phyloP scores from a whole-genome alignment of 345 rosid genomes.

The Toxicodendron radicans region DNA sequence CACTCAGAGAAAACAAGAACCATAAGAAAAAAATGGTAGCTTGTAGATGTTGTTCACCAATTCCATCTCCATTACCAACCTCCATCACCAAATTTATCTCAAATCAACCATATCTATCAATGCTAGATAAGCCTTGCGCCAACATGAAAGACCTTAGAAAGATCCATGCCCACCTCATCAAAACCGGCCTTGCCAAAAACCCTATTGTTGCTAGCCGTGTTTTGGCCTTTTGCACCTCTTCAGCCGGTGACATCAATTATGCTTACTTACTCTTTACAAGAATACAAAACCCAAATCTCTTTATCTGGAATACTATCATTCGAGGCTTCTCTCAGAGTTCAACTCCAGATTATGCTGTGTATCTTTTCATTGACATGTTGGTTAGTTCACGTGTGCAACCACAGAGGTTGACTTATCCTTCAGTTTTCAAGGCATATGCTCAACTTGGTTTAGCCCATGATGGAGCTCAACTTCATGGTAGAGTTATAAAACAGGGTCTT shows the following conservation, averaged over 20 bases:
- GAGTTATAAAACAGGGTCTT: conserved; percentile 64
- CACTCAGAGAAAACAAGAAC: background rate
- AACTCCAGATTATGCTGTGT: conserved; percentile 48
- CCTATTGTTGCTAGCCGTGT: conserved; percentile 59
- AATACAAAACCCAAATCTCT: conserved; percentile 47
- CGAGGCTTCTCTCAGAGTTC: conserved; percentile 73
- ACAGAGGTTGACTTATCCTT: conserved; percentile 71
- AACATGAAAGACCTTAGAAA: conserved; percentile 62
- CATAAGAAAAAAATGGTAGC: conserved; percentile 27
- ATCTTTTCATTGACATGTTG: conserved; percentile 59
- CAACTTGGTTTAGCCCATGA: conserved; percentile 46
- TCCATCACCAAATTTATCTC: conserved; percentile 37
- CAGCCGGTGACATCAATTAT: conserved; percentile 59
- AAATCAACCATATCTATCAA: conserved; percentile 42
- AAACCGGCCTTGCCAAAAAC: conserved; percentile 57
- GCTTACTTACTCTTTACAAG: conserved; percentile 58
- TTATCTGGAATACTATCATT: conserved; percentile 73
- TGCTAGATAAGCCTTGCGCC: conserved; percentile 49
- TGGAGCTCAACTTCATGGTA: conserved; percentile 73
- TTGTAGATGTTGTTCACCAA: conserved; percentile 15
- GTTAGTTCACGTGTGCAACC: conserved; percentile 45
- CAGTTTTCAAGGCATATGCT: conserved; percentile 72
- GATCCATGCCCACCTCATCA: conserved; percentile 68
- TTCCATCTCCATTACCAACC: conserved; percentile 23
- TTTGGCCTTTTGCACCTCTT: conserved; percentile 60